Base-by-base conservation (phyloP, 2,329 filamentous ascomycete genomes). In the Zalaria sp. region DNA sequence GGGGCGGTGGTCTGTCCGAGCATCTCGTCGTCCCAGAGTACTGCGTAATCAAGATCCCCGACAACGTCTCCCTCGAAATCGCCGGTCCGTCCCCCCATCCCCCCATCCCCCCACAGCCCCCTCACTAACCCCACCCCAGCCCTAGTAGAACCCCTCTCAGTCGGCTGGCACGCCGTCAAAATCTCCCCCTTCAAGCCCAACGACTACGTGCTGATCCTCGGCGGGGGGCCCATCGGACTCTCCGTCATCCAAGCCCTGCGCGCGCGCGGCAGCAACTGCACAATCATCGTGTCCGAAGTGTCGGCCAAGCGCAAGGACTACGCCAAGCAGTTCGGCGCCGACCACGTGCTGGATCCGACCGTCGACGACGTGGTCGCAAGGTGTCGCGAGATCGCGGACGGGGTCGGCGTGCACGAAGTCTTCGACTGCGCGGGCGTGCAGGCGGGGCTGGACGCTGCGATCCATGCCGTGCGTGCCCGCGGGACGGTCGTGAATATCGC, bases 371-470 rank as follows among this genome's bases (percentile, higher is more conserved):
- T 73, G 4, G 60, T 68, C 1, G 54, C 57, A 41, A 48, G 57
- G 32, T 68, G 64, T 46, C 57, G 61, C 25, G 59, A 64, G 38
- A 56, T 69, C 18, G 69, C 58, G 38, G 62, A 61, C 41, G 60
- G 54, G 27, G 59, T 62, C 40, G 71, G 70, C 11, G 67, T 66
- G 4, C 62, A 73, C 47, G 57, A 73, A 5, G 66, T 63, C 0
- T 74, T 67, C 46, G 71, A 74, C 48, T 67, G 66, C 27, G 69
- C 71, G 2, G 71, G 71, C 7, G 68, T 73, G 8, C 71, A 73
- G 49, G 51, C 60, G 4, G 68, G 63, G 5, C 58, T 74, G 5
- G 65, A 72, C 41, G 56, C 63, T 40, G 70, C 67, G 1, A 58
- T 73, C 8, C 60, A 65, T 34, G 65, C 68, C 1, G 58, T 70